Conservation (phyloP, 306 rosid species). For the Trichosanthes cucumerina region DNA sequence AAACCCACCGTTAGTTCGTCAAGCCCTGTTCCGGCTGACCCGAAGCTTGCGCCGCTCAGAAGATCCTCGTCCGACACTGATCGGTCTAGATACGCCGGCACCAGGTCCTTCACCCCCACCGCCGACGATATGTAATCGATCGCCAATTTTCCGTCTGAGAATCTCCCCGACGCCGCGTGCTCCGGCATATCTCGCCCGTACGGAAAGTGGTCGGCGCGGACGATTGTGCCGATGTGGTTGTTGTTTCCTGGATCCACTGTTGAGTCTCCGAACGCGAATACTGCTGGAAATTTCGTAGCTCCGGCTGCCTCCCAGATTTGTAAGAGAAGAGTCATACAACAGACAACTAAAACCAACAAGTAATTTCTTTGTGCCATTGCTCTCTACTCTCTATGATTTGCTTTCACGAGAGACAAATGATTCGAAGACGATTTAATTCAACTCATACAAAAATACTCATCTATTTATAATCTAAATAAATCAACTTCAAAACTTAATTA, state of each 20-base stretch:
- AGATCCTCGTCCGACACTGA: not conserved
- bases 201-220: not conserved
- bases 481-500: too few species aligned
- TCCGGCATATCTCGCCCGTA: not conserved
- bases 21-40: slow-evolving; percentile 24
- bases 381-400: not conserved
- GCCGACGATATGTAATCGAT: not conserved
- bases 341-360: not conserved
- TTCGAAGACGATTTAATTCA: too few species aligned
- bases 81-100: not conserved
- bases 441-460: too few species aligned
- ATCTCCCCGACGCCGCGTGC: not conserved
- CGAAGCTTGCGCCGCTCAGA: slow-evolving; percentile 28
- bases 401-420: too few species aligned
- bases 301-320: not conserved
- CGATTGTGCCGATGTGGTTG: not conserved
- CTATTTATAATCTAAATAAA: too few species aligned
- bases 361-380: not conserved
- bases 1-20: not conserved
- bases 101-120: not conserved
- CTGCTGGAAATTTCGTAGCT: not conserved
- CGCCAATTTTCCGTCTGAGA: not conserved
- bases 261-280: not conserved
- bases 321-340: not conserved
- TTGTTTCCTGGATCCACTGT: not conserved